Percentiles rank a stretch among this genome's conserved stretches.
Conservation (phyloP, 2,329 filamentous ascomycete species). For the Ascochyta fabae region DNA sequence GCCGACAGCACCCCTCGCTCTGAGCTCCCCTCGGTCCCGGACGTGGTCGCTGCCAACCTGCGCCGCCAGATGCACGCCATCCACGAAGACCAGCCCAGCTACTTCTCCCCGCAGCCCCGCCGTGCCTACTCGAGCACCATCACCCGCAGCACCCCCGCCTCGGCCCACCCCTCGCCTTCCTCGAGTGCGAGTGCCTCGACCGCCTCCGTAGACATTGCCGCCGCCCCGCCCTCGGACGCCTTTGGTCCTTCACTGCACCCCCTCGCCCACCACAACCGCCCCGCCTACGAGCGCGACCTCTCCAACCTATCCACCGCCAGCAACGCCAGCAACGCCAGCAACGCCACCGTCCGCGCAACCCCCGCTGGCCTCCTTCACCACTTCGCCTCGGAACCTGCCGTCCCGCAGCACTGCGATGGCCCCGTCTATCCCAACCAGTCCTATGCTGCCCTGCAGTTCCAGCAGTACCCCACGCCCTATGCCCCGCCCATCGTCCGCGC, state of each 20-base stretch:
- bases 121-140: slow-evolving; percentile 43
- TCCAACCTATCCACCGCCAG: slow-evolving; percentile 53
- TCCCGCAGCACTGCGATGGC: slow-evolving; percentile 37
- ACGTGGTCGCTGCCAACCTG: slow-evolving; percentile 29
- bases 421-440: slow-evolving; percentile 58
- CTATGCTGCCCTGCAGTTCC: slow-evolving; percentile 56
- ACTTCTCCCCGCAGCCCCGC: slow-evolving; percentile 50
- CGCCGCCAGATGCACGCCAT: slow-evolving; percentile 26
- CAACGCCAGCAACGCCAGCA: slow-evolving; percentile 47
- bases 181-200: slow-evolving; percentile 37
- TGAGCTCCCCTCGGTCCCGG: slow-evolving; percentile 45
- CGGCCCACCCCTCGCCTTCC: slow-evolving; percentile 42
- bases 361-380: slow-evolving; percentile 31
- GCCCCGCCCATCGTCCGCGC: slow-evolving; percentile 50
- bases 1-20: slow-evolving; percentile 51
- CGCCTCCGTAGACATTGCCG: slow-evolving; percentile 27
- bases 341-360: slow-evolving; percentile 49
- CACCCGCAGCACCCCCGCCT: slow-evolving; percentile 37
- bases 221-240: slow-evolving; percentile 9
- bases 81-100: slow-evolving; percentile 41
- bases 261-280: slow-evolving; percentile 40
- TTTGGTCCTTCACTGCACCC: slow-evolving; percentile 18
- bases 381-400: slow-evolving; percentile 24
- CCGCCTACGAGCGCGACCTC: slow-evolving; percentile 49
- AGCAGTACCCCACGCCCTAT: slow-evolving; percentile 51